Evolutionary conservation across 192 early-diverging fungal species (phyloP).

Genomic region (Coemansia sp.): DNA sequence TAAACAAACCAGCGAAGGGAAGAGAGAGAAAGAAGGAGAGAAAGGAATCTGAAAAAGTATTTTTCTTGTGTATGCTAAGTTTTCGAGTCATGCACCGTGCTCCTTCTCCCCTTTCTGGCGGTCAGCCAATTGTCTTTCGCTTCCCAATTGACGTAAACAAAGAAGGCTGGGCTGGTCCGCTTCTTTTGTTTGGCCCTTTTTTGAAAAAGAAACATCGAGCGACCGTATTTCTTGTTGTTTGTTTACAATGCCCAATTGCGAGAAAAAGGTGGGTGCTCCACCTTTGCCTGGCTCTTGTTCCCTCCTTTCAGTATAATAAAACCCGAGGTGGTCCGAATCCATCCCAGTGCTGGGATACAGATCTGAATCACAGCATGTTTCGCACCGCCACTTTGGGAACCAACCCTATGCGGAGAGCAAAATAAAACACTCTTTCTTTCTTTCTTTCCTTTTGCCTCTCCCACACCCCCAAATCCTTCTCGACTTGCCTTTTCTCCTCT

Average conservation of each 20-base stretch:
- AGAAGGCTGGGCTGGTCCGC: neutral
- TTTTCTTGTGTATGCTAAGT: slow-evolving; percentile 5
- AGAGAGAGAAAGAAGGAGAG: slow-evolving; percentile 2
- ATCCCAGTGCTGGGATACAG: too few relatives aligned
- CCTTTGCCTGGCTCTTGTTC: neutral
- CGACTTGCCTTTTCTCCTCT: neutral
- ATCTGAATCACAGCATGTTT: neutral
- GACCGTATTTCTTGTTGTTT: neutral
- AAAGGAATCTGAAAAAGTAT: neutral
- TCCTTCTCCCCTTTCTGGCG: neutral
- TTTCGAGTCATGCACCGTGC: neutral
- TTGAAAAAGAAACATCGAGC: neutral
- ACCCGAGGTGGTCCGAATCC: neutral
- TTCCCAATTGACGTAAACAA: neutral
- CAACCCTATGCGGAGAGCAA: neutral
- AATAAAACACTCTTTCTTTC: neutral
- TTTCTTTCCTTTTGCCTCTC: too few relatives aligned
- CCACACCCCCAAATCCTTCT: too few relatives aligned
- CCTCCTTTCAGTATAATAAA: neutral
- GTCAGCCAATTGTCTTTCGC: slow-evolving; percentile 1
- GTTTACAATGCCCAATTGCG: neutral
- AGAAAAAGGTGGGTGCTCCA: neutral
- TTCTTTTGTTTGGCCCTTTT: neutral
- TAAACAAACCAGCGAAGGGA: slow-evolving; percentile 1
- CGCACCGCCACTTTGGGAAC: neutral